These are phyloP conservation scores for Hyparrhenia diplandra DNA, from an alignment of 176 grass and related monocot species.

Conservation along the genomic window DNA sequence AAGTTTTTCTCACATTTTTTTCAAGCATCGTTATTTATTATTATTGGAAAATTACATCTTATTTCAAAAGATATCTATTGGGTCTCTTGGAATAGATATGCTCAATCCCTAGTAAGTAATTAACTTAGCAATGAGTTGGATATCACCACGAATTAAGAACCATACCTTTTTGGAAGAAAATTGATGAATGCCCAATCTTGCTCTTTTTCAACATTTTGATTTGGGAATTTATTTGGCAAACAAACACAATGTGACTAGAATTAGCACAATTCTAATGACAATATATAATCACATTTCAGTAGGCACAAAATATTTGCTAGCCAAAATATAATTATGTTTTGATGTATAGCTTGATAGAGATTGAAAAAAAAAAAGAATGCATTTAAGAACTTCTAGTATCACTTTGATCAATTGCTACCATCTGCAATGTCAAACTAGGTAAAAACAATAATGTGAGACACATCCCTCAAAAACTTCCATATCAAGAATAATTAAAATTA, in stretches of 20 bases:
- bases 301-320: neutral
- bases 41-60: neutral
- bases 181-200: neutral
- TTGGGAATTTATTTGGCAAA: neutral
- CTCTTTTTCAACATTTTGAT: neutral
- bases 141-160: neutral
- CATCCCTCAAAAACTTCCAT: neutral
- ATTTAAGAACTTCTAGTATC: neutral
- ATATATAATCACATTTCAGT: neutral
- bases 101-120: neutral
- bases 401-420: conserved; percentile 10
- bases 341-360: neutral
- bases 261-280: neutral
- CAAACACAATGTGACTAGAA: neutral
- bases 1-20: neutral
- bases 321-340: neutral
- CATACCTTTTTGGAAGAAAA: neutral
- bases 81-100: neutral
- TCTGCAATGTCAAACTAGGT: neutral
- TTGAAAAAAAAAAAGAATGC: neutral
- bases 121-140: neutral
- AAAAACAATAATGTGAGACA: neutral
- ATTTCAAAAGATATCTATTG: neutral
- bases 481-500: neutral
- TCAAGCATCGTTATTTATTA: neutral